These are phyloP conservation scores for Lasiosphaeria hispida DNA, from an alignment of 495 filamentous ascomycete genomes.

Conservation along the genomic window DNA sequence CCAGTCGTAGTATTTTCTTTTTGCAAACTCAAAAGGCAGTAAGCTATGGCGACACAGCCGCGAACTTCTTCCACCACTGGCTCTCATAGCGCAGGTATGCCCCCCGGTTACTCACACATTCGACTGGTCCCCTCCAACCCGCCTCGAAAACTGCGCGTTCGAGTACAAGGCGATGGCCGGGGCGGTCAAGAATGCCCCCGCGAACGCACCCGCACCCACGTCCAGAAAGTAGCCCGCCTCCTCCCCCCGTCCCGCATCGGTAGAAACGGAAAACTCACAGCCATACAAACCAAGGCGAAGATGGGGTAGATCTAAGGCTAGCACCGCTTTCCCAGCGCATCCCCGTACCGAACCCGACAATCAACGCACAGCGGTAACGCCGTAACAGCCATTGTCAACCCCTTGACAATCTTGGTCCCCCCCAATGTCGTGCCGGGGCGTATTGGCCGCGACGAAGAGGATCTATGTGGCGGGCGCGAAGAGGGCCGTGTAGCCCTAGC, in stretches of 20 bases:
- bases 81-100: no score
- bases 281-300: slow-evolving; percentile 9
- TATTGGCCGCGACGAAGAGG: slow-evolving; percentile 10
- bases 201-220: background rate
- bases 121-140: no score
- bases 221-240: slow-evolving; percentile 10
- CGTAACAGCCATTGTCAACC: slow-evolving; percentile 10
- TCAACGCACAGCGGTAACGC: slow-evolving; percentile 17
- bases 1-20: no score
- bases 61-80: no score
- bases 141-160: no score
- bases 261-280: background rate
- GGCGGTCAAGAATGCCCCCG: no score
- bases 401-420: slow-evolving; percentile 15
- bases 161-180: no score
- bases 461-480: slow-evolving; percentile 6
- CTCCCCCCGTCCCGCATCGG: slow-evolving; percentile 18
- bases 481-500: slow-evolving; percentile 8
- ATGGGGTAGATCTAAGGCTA: slow-evolving; percentile 10
- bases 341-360: slow-evolving; percentile 8
- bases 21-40: no score
- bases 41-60: no score
- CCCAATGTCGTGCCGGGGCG: background rate
- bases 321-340: background rate
- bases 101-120: no score